A percentile compares a stretch with the other conserved stretches of the same genome.
Conservation (phyloP, 2,329 filamentous ascomycete species). For the Ceratocystis destructans region DNA sequence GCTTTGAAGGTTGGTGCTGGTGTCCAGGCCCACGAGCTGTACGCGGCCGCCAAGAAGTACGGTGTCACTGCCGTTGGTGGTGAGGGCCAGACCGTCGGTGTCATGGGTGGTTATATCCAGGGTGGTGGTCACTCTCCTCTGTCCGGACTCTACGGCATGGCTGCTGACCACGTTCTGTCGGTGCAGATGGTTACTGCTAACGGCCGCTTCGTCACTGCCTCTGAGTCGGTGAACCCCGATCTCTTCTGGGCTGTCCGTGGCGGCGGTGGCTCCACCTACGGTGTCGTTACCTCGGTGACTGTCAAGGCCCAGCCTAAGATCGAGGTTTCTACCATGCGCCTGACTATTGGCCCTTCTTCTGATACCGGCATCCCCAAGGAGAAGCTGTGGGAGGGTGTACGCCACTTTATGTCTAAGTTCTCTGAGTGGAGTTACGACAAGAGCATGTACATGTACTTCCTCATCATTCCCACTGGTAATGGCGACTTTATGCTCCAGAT, state of each 20-base stretch:
- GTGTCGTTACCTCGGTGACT: conserved; percentile 30
- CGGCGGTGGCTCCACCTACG: conserved; percentile 33
- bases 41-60: conserved; percentile 27
- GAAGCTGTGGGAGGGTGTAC: conserved; percentile 27
- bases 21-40: conserved; percentile 35
- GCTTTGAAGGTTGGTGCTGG: conserved; percentile 43
- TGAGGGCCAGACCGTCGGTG: conserved; percentile 35
- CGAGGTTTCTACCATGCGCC: conserved; percentile 26
- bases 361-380: conserved; percentile 26
- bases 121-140: conserved; percentile 42
- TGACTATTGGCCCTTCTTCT: conserved; percentile 25
- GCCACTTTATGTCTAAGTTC: conserved; percentile 26
- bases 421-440: conserved; percentile 21
- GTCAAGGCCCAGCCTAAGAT: conserved; percentile 27
- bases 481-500: conserved; percentile 25
- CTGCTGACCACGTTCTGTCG: conserved; percentile 35
- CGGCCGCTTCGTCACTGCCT: conserved; percentile 32
- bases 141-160: conserved; percentile 29
- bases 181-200: conserved; percentile 36
- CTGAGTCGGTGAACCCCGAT: conserved; percentile 30
- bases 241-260: conserved; percentile 39
- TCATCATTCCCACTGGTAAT: conserved; percentile 21
- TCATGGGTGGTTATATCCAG: conserved; percentile 43
- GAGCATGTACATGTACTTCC: conserved; percentile 22
- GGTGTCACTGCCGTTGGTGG: conserved; percentile 20